These are phyloP conservation scores for Histomonas meleagridis DNA, from an alignment of 208 protist genomes.

Conservation along the genomic window DNA sequence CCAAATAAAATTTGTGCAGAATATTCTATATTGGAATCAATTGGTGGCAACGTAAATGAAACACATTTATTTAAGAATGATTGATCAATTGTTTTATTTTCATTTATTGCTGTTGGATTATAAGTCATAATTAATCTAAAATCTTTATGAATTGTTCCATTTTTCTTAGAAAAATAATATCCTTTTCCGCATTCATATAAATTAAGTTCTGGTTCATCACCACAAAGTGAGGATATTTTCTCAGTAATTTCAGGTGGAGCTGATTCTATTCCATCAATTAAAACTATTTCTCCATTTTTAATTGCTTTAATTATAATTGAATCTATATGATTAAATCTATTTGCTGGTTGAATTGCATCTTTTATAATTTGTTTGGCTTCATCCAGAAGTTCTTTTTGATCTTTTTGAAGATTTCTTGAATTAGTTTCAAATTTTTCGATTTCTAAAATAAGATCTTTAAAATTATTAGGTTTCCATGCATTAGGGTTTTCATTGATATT, in stretches of 20 bases:
- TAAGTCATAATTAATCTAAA: slow-evolving; percentile 33
- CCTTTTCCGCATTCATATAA: neutral
- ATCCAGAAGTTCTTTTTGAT: too few species aligned
- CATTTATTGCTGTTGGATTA: neutral
- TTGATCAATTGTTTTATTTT: neutral
- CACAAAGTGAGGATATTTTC: neutral
- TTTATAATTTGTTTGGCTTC: neutral
- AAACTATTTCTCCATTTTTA: neutral
- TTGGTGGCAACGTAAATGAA: neutral
- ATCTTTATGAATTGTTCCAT: neutral
- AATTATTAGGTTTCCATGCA: neutral
- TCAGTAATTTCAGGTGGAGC: neutral
- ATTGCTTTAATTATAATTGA: neutral
- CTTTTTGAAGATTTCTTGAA: neutral
- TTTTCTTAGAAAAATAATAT: neutral
- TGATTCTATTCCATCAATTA: slow-evolving; percentile 12
- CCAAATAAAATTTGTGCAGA: neutral
- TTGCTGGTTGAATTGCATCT: neutral
- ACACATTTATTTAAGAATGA: neutral
- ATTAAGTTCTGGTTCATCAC: neutral
- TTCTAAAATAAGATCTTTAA: neutral
- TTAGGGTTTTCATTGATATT: neutral
- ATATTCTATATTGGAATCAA: neutral
- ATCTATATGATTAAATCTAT: neutral
- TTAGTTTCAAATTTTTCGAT: neutral